Evolutionary conservation across 495 filamentous ascomycete species (phyloP).

Genomic region (Rhypophila decipiens): DNA sequence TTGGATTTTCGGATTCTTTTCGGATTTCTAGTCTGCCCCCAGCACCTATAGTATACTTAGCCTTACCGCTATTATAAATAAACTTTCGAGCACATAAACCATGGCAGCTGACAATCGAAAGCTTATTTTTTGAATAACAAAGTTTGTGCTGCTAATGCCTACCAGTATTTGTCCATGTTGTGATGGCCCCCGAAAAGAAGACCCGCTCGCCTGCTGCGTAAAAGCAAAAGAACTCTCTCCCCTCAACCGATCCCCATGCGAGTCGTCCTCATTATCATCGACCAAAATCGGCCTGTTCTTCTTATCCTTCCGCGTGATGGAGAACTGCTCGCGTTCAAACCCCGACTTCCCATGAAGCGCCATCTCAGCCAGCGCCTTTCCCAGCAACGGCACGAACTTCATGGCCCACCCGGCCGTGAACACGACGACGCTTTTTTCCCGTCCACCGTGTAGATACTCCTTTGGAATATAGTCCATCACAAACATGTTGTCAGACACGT

Average conservation of each 20-base stretch:
- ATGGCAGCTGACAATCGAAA: too few species aligned
- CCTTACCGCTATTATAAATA: too few species aligned
- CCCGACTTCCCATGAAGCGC: conserved; percentile 6
- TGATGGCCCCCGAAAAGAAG: background rate
- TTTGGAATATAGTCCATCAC: conserved; percentile 15
- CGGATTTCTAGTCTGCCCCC: too few species aligned
- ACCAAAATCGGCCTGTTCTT: background rate
- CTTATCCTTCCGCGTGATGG: conserved; percentile 9
- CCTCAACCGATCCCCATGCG: background rate
- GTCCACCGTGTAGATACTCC: conserved; percentile 6
- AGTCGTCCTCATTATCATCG: background rate
- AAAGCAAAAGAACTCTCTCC: background rate
- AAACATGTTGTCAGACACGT: conserved; percentile 18
- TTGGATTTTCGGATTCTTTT: too few species aligned
- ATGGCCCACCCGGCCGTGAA: conserved; percentile 19
- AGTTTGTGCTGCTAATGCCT: too few species aligned
- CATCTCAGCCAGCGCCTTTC: conserved; percentile 3
- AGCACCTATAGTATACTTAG: too few species aligned
- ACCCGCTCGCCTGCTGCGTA: background rate
- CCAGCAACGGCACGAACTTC: conserved; percentile 8
- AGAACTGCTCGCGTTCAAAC: conserved; percentile 5
- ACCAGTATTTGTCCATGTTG: too few species aligned
- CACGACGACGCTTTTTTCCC: conserved; percentile 14
- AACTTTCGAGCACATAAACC: too few species aligned
- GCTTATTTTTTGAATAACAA: too few species aligned